phyloP scores from a whole-genome alignment of 768 basidiomycete genomes.

The Fomitopsis serialis region DNA sequence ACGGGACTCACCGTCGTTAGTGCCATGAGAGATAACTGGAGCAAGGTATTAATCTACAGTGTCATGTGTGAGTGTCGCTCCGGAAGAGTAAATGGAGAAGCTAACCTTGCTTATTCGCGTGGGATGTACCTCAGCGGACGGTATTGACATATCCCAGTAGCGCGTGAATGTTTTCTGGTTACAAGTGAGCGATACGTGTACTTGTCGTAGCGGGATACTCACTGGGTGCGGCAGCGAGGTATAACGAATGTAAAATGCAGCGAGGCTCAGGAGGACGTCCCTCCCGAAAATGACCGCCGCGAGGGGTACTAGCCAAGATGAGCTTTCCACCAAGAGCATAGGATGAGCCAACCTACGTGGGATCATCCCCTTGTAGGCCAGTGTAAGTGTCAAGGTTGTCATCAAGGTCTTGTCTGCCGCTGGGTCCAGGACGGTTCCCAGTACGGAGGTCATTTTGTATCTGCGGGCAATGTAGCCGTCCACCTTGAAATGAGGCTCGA shows the following conservation, averaged over 20 bases:
- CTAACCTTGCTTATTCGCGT: constrained; percentile 88
- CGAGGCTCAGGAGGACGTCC: constrained; percentile 79
- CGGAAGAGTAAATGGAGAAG: not conserved
- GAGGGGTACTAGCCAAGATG: constrained; percentile 58
- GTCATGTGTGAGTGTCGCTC: not conserved
- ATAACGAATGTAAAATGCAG: constrained; percentile 92
- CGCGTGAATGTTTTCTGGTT: constrained; percentile 81
- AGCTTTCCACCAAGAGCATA: not conserved
- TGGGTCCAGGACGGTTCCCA: constrained; percentile 94
- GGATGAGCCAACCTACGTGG: constrained; percentile 53
- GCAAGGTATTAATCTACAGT: constrained; percentile 81
- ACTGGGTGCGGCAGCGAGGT: constrained; percentile 85
- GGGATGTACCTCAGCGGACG: constrained; percentile 91
- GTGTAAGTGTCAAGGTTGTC: constrained; percentile 86
- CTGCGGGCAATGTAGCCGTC: constrained; percentile 89
- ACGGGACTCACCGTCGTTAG: constrained; percentile 81
- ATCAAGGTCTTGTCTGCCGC: constrained; percentile 95
- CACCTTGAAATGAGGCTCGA: constrained; percentile 42
- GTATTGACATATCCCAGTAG: constrained; percentile 96
- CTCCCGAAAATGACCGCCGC: constrained; percentile 85
- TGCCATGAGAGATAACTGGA: constrained; percentile 91
- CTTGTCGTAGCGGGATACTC: constrained; percentile 25
- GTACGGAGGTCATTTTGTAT: constrained; percentile 84
- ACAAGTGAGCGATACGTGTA: constrained; percentile 5
- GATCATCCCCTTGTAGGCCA: constrained; percentile 78